phyloP scores from a whole-genome alignment of 768 basidiomycete species.

The Trametes sanguinea region DNA sequence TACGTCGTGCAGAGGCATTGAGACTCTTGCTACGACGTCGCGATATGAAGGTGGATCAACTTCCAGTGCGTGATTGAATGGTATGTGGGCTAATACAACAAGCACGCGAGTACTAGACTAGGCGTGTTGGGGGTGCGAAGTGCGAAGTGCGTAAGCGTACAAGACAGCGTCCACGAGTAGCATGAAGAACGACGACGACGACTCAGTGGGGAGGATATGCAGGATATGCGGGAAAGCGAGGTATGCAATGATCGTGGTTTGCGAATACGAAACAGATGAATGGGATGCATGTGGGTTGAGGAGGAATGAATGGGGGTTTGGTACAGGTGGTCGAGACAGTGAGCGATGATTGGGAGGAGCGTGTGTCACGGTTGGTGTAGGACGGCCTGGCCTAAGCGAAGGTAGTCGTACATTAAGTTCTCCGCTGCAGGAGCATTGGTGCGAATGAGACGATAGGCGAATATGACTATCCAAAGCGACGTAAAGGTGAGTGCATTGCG shows the following conservation, averaged over 20 bases:
- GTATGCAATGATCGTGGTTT: slow-evolving; percentile 5
- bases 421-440: not conserved
- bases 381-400: slow-evolving; percentile 19
- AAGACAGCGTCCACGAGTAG: slow-evolving; percentile 14
- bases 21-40: no score
- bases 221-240: slow-evolving; percentile 3
- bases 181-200: slow-evolving; percentile 12
- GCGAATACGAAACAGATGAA: slow-evolving; percentile 6
- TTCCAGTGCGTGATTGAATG: slow-evolving; percentile 1
- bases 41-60: not conserved
- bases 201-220: slow-evolving; percentile 4
- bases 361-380: slow-evolving; percentile 10
- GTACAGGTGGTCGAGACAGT: not conserved
- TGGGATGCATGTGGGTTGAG: slow-evolving; percentile 7
- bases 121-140: slow-evolving; percentile 1
- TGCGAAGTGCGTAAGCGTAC: slow-evolving; percentile 10
- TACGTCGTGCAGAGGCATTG: no score
- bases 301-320: not conserved
- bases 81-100: slow-evolving; percentile 2
- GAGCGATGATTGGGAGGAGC: not conserved
- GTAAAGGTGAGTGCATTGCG: not conserved
- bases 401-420: slow-evolving; percentile 11
- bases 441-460: not conserved
- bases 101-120: slow-evolving; percentile 5
- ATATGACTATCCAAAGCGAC: slow-evolving; percentile 12